Evolutionary conservation across 768 basidiomycete species (phyloP).

Genomic region (Paxillus ammoniavirescens): DNA sequence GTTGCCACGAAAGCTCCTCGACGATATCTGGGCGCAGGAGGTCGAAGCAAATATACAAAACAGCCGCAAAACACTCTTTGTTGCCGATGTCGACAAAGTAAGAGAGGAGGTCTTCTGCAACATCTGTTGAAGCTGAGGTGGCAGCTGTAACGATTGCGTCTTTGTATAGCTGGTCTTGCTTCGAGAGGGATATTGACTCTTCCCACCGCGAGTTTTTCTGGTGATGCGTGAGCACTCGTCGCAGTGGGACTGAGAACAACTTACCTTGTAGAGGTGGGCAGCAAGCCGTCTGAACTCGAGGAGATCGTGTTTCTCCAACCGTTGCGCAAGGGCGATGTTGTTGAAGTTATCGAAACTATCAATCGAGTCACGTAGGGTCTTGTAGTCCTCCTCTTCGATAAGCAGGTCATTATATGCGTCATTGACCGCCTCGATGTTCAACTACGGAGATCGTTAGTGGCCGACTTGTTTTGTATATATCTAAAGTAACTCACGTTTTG

Average conservation of each 20-base stretch:
- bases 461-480: no score
- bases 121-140: slow-evolving; percentile 76
- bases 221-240: background rate
- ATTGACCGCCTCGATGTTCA: slow-evolving; percentile 96
- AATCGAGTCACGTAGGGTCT: slow-evolving; percentile 94
- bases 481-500: slow-evolving; percentile 69
- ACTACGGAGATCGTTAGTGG: slow-evolving; percentile 42
- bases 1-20: slow-evolving; percentile 94
- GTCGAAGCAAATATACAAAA: slow-evolving; percentile 93
- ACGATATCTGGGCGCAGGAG: slow-evolving; percentile 90
- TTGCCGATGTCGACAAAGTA: slow-evolving; percentile 99
- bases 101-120: slow-evolving; percentile 90
- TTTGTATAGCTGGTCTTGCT: slow-evolving; percentile 96
- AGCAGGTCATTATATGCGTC: slow-evolving; percentile 98
- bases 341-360: slow-evolving; percentile 99
- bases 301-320: slow-evolving; percentile 86
- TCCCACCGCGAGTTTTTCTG: slow-evolving; percentile 97
- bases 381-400: slow-evolving; percentile 99
- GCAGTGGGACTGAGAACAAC: background rate
- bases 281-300: slow-evolving; percentile 95
- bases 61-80: slow-evolving; percentile 94
- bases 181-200: slow-evolving; percentile 91
- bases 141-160: slow-evolving; percentile 95
- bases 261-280: slow-evolving; percentile 92
- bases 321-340: slow-evolving; percentile 79